Base-by-base conservation (phyloP, 2,329 filamentous ascomycete species). In the Diplocarpon rosae region DNA sequence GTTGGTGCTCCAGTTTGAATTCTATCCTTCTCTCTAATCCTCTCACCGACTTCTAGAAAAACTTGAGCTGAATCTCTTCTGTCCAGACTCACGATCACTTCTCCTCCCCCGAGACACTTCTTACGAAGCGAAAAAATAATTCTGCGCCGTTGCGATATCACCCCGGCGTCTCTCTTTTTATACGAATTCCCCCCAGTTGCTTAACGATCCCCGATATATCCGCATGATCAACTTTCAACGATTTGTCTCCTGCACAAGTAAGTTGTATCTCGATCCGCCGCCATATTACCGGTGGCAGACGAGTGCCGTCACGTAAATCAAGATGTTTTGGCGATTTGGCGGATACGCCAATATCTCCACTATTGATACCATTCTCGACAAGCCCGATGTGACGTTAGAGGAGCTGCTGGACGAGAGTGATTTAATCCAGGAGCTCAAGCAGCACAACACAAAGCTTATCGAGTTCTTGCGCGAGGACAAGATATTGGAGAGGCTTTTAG, bases 241-340 rank as follows among this genome's bases (percentile, higher is more conserved):
- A 41, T 46, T 30, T n/a, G 45, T 43, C 48, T 43, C 50, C 45
- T 48, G 43, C 43, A 47, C 37, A 52, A 52, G 46, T 45, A 40
- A 52, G 39, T 47, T 39, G 37, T 45, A 48, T 39, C 52, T 56
- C 47, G 29, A 52, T 56, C 52, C 49, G 38, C 53, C 49, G 37
- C 54, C 53, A 20, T 49, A 40, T 29, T 30, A 42, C 39, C 41
- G 52, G 54, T 54, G 57, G 54, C 56, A 56, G 51, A 51, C 56
- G 51, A 59, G 54, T 45, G 50, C 55, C 41, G 45, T 56, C 39
- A 56, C 54, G 51, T 60, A 59, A 55, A 44, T 45, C 80, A 90
- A 67, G 72, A 98, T 98, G 92, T 98, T 98, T 69, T 98, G 92
- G 92, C 84, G 90, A 69, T 98, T 96, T 75, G 90, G 92, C 75